Evolutionary conservation across 371 early-diverging fungal species (phyloP).

Genomic region (Mucor piriformis): DNA sequence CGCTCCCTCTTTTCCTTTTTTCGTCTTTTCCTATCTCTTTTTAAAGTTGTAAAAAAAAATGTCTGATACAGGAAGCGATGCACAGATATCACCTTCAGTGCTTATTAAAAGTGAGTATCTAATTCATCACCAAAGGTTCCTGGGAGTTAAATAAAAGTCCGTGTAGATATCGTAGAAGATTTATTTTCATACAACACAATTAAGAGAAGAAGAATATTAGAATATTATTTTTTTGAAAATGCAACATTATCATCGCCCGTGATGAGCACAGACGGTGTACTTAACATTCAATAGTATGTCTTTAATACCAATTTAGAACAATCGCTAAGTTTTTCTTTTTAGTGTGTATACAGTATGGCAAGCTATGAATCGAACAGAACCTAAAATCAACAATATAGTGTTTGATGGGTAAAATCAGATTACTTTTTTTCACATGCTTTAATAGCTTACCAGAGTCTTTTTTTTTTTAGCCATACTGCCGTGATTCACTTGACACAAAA

Average conservation of each 20-base stretch:
- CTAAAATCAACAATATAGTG: constrained; percentile 56
- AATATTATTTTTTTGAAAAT: constrained; percentile 46
- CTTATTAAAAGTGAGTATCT: constrained; percentile 35
- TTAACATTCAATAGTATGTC: constrained; percentile 58
- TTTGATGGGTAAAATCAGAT: constrained; percentile 51
- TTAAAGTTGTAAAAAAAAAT: constrained; percentile 4
- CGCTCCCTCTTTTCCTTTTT: not conserved
- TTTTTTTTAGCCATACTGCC: constrained; percentile 49
- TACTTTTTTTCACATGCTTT: constrained; percentile 8
- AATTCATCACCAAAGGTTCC: too few species aligned
- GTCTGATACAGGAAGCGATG: constrained; percentile 41
- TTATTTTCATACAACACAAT: constrained; percentile 48
- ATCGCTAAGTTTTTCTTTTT: not conserved
- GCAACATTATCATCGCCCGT: constrained; percentile 54
- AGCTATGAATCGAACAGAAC: constrained; percentile 59
- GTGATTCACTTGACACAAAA: constrained; percentile 58
- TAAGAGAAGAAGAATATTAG: constrained; percentile 43
- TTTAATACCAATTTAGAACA: too few species aligned
- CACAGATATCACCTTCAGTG: constrained; percentile 37
- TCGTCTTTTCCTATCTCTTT: not conserved
- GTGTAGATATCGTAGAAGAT: constrained; percentile 43
- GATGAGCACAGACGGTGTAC: constrained; percentile 58
- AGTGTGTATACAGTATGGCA: constrained; percentile 69
- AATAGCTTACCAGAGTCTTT: not conserved
- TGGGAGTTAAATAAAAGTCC: not conserved